Evolutionary conservation across 2,329 filamentous ascomycete genomes (phyloP).

Genomic region (Talaromyces sp.): DNA sequence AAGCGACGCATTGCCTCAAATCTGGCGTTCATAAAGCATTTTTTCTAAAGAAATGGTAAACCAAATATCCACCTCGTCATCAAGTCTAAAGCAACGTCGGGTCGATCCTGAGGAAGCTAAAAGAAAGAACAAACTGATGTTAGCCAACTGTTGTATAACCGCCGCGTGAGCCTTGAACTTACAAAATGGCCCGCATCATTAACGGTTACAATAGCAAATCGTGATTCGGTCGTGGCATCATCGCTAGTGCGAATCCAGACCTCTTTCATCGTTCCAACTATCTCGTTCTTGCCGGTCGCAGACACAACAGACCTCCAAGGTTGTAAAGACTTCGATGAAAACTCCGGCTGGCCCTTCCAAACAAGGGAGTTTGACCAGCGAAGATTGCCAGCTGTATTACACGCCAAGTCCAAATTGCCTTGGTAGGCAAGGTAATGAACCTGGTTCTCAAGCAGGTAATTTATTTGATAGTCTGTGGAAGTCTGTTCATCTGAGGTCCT

Average conservation of each 20-base stretch:
- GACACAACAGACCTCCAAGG: slow-evolving; percentile 19
- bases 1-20: no score
- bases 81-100: slow-evolving; percentile 9
- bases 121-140: background rate
- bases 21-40: no score
- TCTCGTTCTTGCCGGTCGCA: slow-evolving; percentile 6
- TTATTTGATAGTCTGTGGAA: slow-evolving; percentile 15
- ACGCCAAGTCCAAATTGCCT: slow-evolving; percentile 30
- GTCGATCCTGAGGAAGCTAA: slow-evolving; percentile 13
- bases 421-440: slow-evolving; percentile 28
- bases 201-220: slow-evolving; percentile 19
- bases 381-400: slow-evolving; percentile 30
- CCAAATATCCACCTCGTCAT: slow-evolving; percentile 41
- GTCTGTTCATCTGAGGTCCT: slow-evolving; percentile 10
- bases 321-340: slow-evolving; percentile 16
- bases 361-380: slow-evolving; percentile 25
- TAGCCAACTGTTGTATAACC: background rate
- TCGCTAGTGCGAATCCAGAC: slow-evolving; percentile 6
- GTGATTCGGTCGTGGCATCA: slow-evolving; percentile 1
- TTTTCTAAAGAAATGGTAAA: slow-evolving; percentile 1
- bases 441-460: slow-evolving; percentile 15
- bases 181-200: slow-evolving; percentile 17
- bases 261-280: slow-evolving; percentile 16
- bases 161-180: background rate
- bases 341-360: slow-evolving; percentile 30